A percentile compares a stretch with the other conserved stretches of the same genome.
These are phyloP conservation scores for Barbatosphaeria neglecta DNA, from an alignment of 495 filamentous ascomycete species.

Conservation along the genomic window DNA sequence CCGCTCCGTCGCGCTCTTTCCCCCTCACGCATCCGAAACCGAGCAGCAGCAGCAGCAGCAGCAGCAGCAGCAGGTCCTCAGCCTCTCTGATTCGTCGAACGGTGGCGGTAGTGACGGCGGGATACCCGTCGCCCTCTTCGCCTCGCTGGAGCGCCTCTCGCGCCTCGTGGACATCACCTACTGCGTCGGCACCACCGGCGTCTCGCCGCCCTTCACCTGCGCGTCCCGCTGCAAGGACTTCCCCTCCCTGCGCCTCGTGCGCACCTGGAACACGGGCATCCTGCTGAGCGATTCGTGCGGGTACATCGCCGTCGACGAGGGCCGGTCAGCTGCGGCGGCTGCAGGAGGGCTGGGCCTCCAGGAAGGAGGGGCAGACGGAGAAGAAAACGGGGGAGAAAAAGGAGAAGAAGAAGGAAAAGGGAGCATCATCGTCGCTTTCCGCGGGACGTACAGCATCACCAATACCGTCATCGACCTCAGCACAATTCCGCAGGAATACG, in stretches of 20 bases:
- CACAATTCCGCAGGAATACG: constrained; percentile 78
- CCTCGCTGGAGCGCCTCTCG: constrained; percentile 71
- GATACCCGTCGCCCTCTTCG: constrained; percentile 60
- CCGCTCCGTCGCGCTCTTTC: neutral
- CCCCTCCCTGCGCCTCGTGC: constrained; percentile 61
- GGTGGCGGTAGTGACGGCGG: constrained; percentile 16
- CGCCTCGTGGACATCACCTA: constrained; percentile 90
- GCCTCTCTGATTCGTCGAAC: no score
- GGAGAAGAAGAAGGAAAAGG: constrained; percentile 5
- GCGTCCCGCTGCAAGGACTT: constrained; percentile 76
- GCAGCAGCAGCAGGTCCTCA: constrained; percentile 7
- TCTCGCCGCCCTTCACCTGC: constrained; percentile 73
- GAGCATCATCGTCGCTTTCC: constrained; percentile 77
- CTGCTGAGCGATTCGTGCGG: constrained; percentile 86
- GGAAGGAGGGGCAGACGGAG: constrained; percentile 5
- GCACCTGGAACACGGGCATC: constrained; percentile 81
- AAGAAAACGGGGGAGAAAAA: constrained; percentile 32
- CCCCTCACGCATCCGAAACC: neutral
- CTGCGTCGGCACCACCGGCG: constrained; percentile 75
- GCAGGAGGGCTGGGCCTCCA: no score
- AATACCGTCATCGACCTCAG: constrained; percentile 85
- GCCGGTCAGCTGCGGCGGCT: no score
- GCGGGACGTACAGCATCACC: constrained; percentile 85
- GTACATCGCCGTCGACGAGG: constrained; percentile 79
- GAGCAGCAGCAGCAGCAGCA: neutral